phyloP scores from a whole-genome alignment of 257 asterid genomes.

The Primulina eburnea region DNA sequence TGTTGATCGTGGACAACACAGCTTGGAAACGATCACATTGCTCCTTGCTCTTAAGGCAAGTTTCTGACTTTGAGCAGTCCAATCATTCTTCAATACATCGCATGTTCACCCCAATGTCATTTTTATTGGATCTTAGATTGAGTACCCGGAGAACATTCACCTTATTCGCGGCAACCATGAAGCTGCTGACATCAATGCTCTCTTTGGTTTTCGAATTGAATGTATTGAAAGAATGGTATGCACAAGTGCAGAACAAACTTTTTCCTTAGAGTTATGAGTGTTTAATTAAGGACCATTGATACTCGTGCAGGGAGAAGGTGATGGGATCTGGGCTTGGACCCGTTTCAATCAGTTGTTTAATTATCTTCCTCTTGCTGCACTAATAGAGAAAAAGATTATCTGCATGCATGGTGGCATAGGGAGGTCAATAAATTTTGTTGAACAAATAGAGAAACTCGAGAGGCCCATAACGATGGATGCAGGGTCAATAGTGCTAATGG shows the following conservation, averaged over 20 bases:
- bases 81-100: constrained; percentile 1
- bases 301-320: constrained; percentile 82
- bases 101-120: constrained; percentile 17
- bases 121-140: constrained; percentile 55
- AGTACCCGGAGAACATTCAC: constrained; percentile 94
- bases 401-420: constrained; percentile 99
- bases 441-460: constrained; percentile 97
- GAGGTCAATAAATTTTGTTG: constrained; percentile 84
- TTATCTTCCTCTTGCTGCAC: constrained; percentile 95
- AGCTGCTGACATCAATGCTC: constrained; percentile 99
- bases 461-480: constrained; percentile 99
- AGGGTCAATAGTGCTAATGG: constrained; percentile 94
- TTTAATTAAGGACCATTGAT: constrained; percentile 30
- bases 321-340: constrained; percentile 99
- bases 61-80: constrained; percentile 17
- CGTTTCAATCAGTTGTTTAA: constrained; percentile 96
- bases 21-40: constrained; percentile 97
- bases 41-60: constrained; percentile 95
- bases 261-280: constrained; percentile 6
- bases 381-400: constrained; percentile 92
- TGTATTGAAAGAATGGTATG: constrained; percentile 99
- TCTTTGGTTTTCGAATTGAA: constrained; percentile 97
- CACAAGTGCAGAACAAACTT: constrained; percentile 9
- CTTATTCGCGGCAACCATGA: constrained; percentile 98
- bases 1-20: constrained; percentile 99